A percentile compares a stretch with the other conserved stretches of the same genome.
Evolutionary conservation across 495 filamentous ascomycete genomes (phyloP).

Genomic region (Tuber indicum): DNA sequence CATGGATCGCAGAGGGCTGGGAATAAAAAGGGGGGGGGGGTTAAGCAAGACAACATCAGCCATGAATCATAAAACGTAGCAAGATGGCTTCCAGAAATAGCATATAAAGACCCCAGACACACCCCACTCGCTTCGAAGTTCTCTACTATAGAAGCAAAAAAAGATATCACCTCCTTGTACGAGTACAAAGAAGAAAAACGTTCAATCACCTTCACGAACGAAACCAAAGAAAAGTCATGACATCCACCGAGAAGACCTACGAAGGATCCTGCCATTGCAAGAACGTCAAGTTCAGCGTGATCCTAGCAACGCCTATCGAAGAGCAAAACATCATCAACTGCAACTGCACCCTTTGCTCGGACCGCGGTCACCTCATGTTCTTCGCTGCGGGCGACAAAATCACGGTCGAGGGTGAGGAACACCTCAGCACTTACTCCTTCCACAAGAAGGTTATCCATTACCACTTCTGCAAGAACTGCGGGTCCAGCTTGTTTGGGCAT

Average conservation of each 20-base stretch:
- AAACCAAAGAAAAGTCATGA: background rate
- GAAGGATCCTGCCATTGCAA: constrained; percentile 21
- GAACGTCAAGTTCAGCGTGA: constrained; percentile 14
- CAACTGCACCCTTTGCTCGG: constrained; percentile 17
- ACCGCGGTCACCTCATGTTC: constrained; percentile 13
- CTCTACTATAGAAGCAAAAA: background rate
- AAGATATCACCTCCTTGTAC: background rate
- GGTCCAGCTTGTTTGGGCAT: constrained; percentile 18
- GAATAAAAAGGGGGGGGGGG: background rate
- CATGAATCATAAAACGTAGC: background rate
- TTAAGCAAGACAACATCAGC: background rate
- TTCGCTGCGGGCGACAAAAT: constrained; percentile 9
- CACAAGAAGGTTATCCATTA: constrained; percentile 14
- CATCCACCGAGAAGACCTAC: constrained; percentile 9
- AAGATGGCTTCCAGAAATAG: background rate
- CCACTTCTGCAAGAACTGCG: constrained; percentile 22
- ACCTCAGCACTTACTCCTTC: constrained; percentile 18
- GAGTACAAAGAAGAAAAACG: background rate
- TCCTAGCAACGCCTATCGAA: constrained; percentile 9
- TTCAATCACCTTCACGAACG: background rate
- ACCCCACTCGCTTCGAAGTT: background rate
- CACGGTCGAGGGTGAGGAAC: constrained; percentile 7
- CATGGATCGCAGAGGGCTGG: background rate
- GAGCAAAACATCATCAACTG: constrained; percentile 5
- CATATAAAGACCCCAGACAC: background rate